A percentile compares a stretch with the other conserved stretches of the same genome.
These are phyloP conservation scores for Amaranthus cruentus DNA, from an alignment of 148 eudicot species.

Conservation along the genomic window DNA sequence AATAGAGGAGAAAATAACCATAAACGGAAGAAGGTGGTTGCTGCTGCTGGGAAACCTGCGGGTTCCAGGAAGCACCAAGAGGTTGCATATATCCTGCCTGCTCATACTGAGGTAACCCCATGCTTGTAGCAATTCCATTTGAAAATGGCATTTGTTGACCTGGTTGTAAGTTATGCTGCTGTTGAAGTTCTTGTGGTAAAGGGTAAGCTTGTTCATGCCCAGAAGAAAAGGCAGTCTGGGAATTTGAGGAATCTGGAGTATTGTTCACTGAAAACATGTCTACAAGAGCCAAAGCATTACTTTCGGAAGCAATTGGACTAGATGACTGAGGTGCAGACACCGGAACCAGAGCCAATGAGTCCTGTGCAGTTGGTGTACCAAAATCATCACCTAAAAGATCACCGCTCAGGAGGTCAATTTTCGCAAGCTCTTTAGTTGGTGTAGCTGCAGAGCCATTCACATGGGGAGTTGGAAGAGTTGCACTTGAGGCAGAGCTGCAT, in stretches of 20 bases:
- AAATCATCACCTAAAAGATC: conserved; percentile 63
- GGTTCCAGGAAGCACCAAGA: conserved; percentile 58
- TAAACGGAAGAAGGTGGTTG: conserved; percentile 63
- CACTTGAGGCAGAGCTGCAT: conserved; percentile 55
- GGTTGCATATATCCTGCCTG: conserved; percentile 51
- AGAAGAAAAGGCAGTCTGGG: conserved; percentile 34
- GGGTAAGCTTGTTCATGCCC: conserved; percentile 56
- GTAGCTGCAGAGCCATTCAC: conserved; percentile 48
- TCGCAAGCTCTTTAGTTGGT: conserved; percentile 37
- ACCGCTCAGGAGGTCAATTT: conserved; percentile 81
- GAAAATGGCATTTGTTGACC: conserved; percentile 43
- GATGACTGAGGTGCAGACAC: conserved; percentile 61
- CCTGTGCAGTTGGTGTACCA: conserved; percentile 47
- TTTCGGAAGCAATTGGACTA: conserved; percentile 56
- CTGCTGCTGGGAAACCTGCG: conserved; percentile 50
- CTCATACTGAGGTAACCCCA: conserved; percentile 46
- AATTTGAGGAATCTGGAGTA: conserved; percentile 24
- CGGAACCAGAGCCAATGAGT: conserved; percentile 78
- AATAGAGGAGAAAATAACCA: conserved; percentile 41
- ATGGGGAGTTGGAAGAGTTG: conserved; percentile 48
- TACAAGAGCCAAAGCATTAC: conserved; percentile 83
- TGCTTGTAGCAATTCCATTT: conserved; percentile 52
- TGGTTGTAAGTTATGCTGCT: conserved; percentile 55
- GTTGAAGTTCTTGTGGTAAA: conserved; percentile 51
- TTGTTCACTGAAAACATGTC: conserved; percentile 62